Base-by-base conservation (phyloP, 2,329 filamentous ascomycete species). In the Scolecobasidium constrictum region DNA sequence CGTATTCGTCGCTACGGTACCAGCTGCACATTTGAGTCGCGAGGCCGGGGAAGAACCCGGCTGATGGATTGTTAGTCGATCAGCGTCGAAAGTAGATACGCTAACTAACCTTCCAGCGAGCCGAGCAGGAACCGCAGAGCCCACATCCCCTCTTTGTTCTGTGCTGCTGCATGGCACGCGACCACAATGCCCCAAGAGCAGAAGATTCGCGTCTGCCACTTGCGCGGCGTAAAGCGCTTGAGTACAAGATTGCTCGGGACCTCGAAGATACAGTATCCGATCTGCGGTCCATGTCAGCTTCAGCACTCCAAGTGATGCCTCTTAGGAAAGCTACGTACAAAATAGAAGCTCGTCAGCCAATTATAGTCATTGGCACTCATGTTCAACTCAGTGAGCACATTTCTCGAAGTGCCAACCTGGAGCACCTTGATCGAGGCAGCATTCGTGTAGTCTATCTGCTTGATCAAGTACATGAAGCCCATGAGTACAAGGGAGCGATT, bases 101-200 rank as follows among this genome's bases (percentile, higher is more conserved):
- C n/a, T n/a, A n/a, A n/a, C n/a, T n/a, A n/a, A n/a, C n/a, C 26
- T 31, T 31, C 26, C 26, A n/a, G 9, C 26, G n/a, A 9, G n/a
- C 51, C 53, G 1, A 55, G 49, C 7, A 54, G 34, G 22, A 52
- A 55, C 7, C 53, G 48, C 40, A 51, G 50, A 4, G 51, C 50
- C 34, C 53, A 58, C 2, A 54, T 43, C 6, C 53, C 50, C 6
- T 56, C 45, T 21, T 49, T 49, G 18, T 53, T 56, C 13, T 44
- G 43, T 3, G 54, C 50, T 2, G 56, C 54, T 16, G 56, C 56
- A 33, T 58, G 56, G 35, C 55, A 58, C 4, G 55, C 50, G 2
- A 53, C 50, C 11, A 53, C 52, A 20, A 51, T 48, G 4, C 53
- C 53, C 53, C 53, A 54, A 3, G 52, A 52, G 5, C 53, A 38